Conservation (phyloP, 345 rosid genomes). For the Microcos paniculata region DNA sequence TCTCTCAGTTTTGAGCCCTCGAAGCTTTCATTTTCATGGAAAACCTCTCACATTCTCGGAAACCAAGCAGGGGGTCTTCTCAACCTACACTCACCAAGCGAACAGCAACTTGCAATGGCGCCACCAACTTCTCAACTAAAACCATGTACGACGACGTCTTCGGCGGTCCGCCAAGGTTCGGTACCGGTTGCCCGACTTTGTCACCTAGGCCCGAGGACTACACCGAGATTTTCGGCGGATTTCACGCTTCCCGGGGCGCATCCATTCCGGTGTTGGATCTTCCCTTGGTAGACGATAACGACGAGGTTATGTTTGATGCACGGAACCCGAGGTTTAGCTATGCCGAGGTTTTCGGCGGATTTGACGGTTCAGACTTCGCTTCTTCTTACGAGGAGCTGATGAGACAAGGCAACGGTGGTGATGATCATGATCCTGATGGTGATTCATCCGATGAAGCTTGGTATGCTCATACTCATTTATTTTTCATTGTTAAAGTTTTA, state of each 20-base stretch:
- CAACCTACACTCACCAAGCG: conserved; percentile 28
- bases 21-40: conserved; percentile 49
- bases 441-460: conserved; percentile 84
- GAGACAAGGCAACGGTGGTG: conserved; percentile 31
- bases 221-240: conserved; percentile 73
- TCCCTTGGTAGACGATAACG: conserved; percentile 43
- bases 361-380: conserved; percentile 53
- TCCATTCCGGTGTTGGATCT: conserved; percentile 95
- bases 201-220: conserved; percentile 90
- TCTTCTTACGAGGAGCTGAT: conserved; percentile 54
- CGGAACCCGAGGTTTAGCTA: conserved; percentile 67
- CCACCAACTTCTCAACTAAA: conserved; percentile 24
- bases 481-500: not conserved
- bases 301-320: conserved; percentile 58
- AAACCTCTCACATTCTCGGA: conserved; percentile 56
- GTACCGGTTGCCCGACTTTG: conserved; percentile 39
- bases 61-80: conserved; percentile 32
- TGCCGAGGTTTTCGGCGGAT: conserved; percentile 74
- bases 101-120: conserved; percentile 26
- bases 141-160: conserved; percentile 74
- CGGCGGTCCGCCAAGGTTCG: conserved; percentile 66
- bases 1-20: conserved; percentile 20
- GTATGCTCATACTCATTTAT: conserved; percentile 40
- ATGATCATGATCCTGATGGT: conserved; percentile 13
- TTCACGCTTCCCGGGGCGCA: conserved; percentile 73